Conservation (phyloP, 2,329 filamentous ascomycete genomes). For the Phyllachora maydis region DNA sequence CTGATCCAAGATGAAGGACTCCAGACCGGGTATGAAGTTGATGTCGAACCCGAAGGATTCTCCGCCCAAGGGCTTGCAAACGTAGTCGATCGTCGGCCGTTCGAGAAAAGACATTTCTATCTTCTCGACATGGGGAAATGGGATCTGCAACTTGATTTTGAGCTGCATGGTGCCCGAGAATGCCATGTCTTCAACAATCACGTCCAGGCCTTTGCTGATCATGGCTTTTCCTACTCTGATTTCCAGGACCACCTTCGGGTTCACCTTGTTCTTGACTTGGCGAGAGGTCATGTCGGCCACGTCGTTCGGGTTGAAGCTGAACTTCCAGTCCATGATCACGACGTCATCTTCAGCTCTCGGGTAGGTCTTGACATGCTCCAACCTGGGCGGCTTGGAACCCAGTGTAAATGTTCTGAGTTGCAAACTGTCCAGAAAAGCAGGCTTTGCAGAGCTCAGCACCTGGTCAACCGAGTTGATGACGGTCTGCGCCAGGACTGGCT, state of each 20-base stretch:
- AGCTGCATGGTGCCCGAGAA: constrained; percentile 92
- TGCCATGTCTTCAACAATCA: constrained; percentile 95
- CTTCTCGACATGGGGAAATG: constrained; percentile 87
- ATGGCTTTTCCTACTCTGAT: constrained; percentile 89
- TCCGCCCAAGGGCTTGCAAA: constrained; percentile 91
- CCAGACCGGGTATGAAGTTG: constrained; percentile 92
- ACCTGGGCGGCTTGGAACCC: constrained; percentile 80
- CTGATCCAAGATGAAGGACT: constrained; percentile 85
- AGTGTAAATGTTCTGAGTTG: constrained; percentile 86
- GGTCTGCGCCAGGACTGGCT: constrained; percentile 77
- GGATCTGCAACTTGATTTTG: constrained; percentile 91
- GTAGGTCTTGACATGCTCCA: constrained; percentile 97
- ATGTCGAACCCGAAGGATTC: constrained; percentile 95
- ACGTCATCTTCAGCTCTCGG: constrained; percentile 88
- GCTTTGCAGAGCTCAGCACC: constrained; percentile 80
- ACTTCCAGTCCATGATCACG: constrained; percentile 99
- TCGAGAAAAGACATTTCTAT: constrained; percentile 91
- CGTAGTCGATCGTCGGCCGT: constrained; percentile 79
- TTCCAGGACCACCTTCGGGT: constrained; percentile 89
- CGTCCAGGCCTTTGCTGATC: constrained; percentile 89
- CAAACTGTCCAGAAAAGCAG: constrained; percentile 80
- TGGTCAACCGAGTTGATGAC: constrained; percentile 91
- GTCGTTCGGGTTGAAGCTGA: constrained; percentile 96
- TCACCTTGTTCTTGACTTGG: constrained; percentile 88
- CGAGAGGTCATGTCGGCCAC: constrained; percentile 74